A percentile compares a stretch with the other conserved stretches of the same genome.
Evolutionary conservation across 179 eudicot genomes (phyloP).

Genomic region (Pouteria campechiana): DNA sequence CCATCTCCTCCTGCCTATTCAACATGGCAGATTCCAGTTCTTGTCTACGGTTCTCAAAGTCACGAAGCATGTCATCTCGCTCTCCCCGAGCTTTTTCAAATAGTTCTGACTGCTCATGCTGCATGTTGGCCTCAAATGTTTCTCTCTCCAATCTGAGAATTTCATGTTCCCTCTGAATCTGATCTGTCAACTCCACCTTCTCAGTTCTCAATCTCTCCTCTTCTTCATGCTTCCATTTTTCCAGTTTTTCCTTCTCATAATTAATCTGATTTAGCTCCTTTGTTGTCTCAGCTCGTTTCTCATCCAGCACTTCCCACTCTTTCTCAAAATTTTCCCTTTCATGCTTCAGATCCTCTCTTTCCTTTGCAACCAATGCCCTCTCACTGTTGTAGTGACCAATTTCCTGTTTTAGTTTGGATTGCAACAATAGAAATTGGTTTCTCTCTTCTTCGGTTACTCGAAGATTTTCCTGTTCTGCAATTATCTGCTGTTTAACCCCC

Average conservation of each 20-base stretch:
- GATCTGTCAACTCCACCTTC: conserved; percentile 33
- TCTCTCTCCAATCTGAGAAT: conserved; percentile 43
- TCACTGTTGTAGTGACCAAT: conserved; percentile 49
- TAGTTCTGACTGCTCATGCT: conserved; percentile 43
- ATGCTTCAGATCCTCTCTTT: conserved; percentile 52
- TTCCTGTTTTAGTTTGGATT: conserved; percentile 52
- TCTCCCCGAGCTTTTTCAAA: conserved; percentile 43
- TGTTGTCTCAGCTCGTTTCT: conserved; percentile 35
- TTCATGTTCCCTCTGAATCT: conserved; percentile 37
- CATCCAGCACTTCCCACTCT: conserved; percentile 90
- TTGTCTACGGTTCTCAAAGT: conserved; percentile 45
- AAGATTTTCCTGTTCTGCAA: conserved; percentile 47
- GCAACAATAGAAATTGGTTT: conserved; percentile 46
- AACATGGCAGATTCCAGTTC: conserved; percentile 45
- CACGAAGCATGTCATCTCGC: conserved; percentile 34
- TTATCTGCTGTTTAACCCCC: conserved; percentile 36
- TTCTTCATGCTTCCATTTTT: conserved; percentile 27
- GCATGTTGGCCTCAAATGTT: conserved; percentile 60
- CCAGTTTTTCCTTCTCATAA: conserved; percentile 39
- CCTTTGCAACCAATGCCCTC: conserved; percentile 49
- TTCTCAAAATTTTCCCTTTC: conserved; percentile 72
- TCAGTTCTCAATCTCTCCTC: conserved; percentile 53
- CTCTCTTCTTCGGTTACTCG: conserved; percentile 38
- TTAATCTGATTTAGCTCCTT: conserved; percentile 30
- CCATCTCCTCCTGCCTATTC: conserved; percentile 45